phyloP scores from a whole-genome alignment of 2,329 filamentous ascomycete genomes.

The Aspergillus pseudoterreus region DNA sequence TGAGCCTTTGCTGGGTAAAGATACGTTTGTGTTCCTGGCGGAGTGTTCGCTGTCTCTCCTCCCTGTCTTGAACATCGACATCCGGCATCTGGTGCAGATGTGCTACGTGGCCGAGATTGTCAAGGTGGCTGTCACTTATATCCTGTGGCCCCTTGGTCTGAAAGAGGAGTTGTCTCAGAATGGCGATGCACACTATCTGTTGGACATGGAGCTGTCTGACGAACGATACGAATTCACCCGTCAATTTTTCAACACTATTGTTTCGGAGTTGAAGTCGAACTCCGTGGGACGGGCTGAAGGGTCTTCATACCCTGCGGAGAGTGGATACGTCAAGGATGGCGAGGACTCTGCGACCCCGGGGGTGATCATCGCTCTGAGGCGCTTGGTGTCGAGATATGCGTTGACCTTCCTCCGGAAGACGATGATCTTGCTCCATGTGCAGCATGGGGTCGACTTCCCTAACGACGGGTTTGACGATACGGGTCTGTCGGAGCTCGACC shows the following conservation, averaged over 20 bases:
- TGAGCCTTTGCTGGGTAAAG: constrained; percentile 36
- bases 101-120: constrained; percentile 91
- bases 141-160: constrained; percentile 35
- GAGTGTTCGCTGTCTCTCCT: constrained; percentile 71
- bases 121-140: constrained; percentile 65
- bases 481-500: constrained; percentile 73
- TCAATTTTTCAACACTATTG: constrained; percentile 37
- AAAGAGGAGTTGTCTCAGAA: constrained; percentile 31
- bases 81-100: constrained; percentile 74
- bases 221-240: constrained; percentile 27
- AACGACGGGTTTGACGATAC: constrained; percentile 60
- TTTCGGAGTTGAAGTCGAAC: constrained; percentile 34
- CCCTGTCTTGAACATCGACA: constrained; percentile 65
- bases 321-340: constrained; percentile 36
- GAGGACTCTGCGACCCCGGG: constrained; percentile 31
- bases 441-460: constrained; percentile 84
- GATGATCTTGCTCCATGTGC: constrained; percentile 77
- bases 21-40: constrained; percentile 62
- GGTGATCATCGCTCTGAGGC: constrained; percentile 31
- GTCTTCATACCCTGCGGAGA: constrained; percentile 33
- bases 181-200: constrained; percentile 23
- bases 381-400: constrained; percentile 70
- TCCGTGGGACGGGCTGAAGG: constrained; percentile 32
- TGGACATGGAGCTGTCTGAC: constrained; percentile 25
- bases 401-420: constrained; percentile 86